phyloP scores from a whole-genome alignment of 2,329 filamentous ascomycete genomes.

The Chaetomium strumarium region DNA sequence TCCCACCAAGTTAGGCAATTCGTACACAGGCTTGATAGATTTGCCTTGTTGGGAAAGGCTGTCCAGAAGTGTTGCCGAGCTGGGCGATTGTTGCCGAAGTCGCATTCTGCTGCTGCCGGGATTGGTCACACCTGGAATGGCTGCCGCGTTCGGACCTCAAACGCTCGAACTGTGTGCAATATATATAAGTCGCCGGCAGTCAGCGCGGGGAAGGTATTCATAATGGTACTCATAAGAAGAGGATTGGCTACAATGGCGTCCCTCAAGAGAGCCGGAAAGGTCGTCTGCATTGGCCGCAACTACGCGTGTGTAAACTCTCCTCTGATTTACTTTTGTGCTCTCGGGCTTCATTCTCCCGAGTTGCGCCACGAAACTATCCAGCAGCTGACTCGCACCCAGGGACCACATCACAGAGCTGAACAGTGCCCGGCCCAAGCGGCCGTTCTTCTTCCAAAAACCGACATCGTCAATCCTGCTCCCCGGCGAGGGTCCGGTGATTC shows the following conservation, averaged over 20 bases:
- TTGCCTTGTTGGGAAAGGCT: too few species aligned
- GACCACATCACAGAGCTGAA: constrained; percentile 93
- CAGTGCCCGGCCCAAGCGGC: constrained; percentile 81
- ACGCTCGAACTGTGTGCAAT: not conserved
- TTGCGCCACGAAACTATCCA: not conserved
- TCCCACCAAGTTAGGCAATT: too few species aligned
- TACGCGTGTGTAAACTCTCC: constrained; percentile 64
- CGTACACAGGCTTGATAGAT: too few species aligned
- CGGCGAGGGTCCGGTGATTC: constrained; percentile 69
- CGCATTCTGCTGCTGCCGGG: constrained; percentile 5
- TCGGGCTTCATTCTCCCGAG: constrained; percentile 1
- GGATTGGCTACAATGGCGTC: constrained; percentile 31
- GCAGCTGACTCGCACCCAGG: constrained; percentile 39
- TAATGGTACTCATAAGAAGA: constrained; percentile 22
- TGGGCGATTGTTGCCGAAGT: constrained; percentile 2
- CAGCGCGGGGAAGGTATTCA: constrained; percentile 12
- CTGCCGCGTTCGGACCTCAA: not conserved
- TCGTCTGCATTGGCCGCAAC: constrained; percentile 85
- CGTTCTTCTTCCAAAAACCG: constrained; percentile 99
- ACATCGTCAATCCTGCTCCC: constrained; percentile 78
- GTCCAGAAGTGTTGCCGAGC: constrained; percentile 10
- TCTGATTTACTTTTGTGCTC: not conserved
- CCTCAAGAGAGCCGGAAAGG: constrained; percentile 51
- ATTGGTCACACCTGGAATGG: constrained; percentile 5
- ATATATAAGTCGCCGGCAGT: not conserved